Base-by-base conservation (phyloP, 2,329 filamentous ascomycete genomes). In the Lecanicillium sp. region DNA sequence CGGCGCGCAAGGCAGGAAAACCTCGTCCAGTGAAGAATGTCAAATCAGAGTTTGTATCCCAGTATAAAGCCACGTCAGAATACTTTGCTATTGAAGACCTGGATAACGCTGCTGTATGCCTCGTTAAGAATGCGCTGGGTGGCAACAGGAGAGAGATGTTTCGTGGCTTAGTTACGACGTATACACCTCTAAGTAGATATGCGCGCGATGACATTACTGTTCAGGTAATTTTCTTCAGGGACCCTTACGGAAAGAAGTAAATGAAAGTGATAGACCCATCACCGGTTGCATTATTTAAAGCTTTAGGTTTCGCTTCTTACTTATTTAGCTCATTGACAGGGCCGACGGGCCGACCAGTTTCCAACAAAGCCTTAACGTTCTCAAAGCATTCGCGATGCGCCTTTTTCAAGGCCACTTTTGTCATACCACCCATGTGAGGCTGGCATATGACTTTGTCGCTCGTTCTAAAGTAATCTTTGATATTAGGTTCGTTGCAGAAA, bases 71-170 rank as follows among this genome's bases (percentile, higher is more conserved):
- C 9, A 52, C 50, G 1, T 49, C 52, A 1, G 71, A 75, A 46
- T 73, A 82, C 35, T 86, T 87, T 44, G 78, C 84, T 1, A 77
- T 87, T 4, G 78, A 86, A 54, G 85, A 92, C 53, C 40, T 61
- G 11, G 80, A 82, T 55, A 92, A 88, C 50, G 85, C 76, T 5
- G 85, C 85, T 0, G 88, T 86, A 1, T 86, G 90, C 58, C 69
- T 92, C 29, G 75, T 88, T 30, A 76, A 85, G 45, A 94, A 92
- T 52, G 84, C 84, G 1, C 72, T 92, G 12, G 86, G 86, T 29
- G 86, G 86, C 4, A 80, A 76, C 42, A 75, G 89, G 48, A 70
- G 74, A 47, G 80, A 86, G 50, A 76, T 87, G 68, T 67, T 92
- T 17, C 79, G 78, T 47, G 85, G 83, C 4, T 62, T 86, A 35